Conservation (phyloP, 2,329 filamentous ascomycete genomes). For the Drechmeria coniospora region DNA sequence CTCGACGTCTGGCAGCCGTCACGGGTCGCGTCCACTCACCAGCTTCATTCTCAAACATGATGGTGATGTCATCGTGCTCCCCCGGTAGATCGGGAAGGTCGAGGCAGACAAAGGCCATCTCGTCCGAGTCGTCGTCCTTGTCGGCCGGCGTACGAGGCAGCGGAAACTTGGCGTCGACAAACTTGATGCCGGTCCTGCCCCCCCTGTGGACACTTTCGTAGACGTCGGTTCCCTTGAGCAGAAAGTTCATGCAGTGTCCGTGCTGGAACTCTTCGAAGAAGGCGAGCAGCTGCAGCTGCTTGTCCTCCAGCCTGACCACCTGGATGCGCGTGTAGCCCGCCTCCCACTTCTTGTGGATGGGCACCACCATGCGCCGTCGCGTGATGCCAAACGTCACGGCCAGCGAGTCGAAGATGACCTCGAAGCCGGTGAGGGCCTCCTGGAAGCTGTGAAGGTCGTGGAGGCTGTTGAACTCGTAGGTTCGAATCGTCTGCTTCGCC, state of each 20-base stretch:
- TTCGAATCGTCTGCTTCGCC: slow-evolving; percentile 50
- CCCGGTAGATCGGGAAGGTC: slow-evolving; percentile 81
- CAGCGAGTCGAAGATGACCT: slow-evolving; percentile 57
- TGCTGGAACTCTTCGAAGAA: slow-evolving; percentile 84
- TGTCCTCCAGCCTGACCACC: slow-evolving; percentile 56
- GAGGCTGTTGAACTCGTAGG: slow-evolving; percentile 50
- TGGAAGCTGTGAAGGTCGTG: slow-evolving; percentile 67
- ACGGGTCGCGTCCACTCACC: slow-evolving; percentile 33
- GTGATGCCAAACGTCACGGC: slow-evolving; percentile 68
- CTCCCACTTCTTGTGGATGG: slow-evolving; percentile 91
- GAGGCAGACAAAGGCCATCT: slow-evolving; percentile 64
- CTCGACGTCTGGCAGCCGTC: not conserved
- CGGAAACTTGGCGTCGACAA: slow-evolving; percentile 84
- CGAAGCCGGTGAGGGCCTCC: slow-evolving; percentile 62
- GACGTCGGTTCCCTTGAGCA: slow-evolving; percentile 67
- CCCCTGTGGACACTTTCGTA: slow-evolving; percentile 55
- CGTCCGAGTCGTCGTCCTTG: slow-evolving; percentile 35
- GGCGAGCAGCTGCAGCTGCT: slow-evolving; percentile 60
- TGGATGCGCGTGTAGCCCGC: slow-evolving; percentile 67
- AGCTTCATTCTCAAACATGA: slow-evolving; percentile 66
- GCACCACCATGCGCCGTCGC: slow-evolving; percentile 74
- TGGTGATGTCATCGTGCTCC: slow-evolving; percentile 82
- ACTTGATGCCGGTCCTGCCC: slow-evolving; percentile 56
- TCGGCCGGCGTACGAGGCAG: slow-evolving; percentile 48
- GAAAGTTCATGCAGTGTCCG: slow-evolving; percentile 78